Percentiles rank a stretch among this genome's conserved stretches.
phyloP scores from a whole-genome alignment of 768 basidiomycete genomes.

The Leccinum arenicola region DNA sequence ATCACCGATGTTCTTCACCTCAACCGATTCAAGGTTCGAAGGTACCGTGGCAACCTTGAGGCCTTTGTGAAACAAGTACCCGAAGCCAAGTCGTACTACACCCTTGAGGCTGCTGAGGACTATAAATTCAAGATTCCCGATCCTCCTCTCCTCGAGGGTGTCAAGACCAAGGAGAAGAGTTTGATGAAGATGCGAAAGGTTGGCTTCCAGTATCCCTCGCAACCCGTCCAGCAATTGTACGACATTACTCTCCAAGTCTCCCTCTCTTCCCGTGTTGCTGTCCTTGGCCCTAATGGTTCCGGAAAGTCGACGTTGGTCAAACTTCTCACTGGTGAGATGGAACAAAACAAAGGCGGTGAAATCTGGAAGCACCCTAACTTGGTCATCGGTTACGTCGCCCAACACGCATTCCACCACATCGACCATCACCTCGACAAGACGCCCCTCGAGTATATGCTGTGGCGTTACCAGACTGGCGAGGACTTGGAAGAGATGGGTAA shows the following conservation, averaged over 20 bases:
- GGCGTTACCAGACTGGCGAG: slow-evolving; percentile 99
- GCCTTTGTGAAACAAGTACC: slow-evolving; percentile 91
- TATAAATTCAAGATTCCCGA: slow-evolving; percentile 99
- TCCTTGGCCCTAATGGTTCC: slow-evolving; percentile 99
- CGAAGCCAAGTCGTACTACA: slow-evolving; percentile 98
- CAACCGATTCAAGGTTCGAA: slow-evolving; percentile 96
- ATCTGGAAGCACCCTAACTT: slow-evolving; percentile 99
- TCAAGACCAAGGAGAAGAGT: slow-evolving; percentile 99
- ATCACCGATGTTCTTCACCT: slow-evolving; percentile 97
- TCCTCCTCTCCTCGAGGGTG: slow-evolving; percentile 96
- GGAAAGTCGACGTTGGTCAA: slow-evolving; percentile 98
- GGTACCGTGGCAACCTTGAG: slow-evolving; percentile 95
- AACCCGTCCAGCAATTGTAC: slow-evolving; percentile 84
- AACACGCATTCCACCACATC: slow-evolving; percentile 99
- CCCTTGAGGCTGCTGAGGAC: slow-evolving; percentile 91
- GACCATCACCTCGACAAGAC: slow-evolving; percentile 99
- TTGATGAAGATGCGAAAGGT: slow-evolving; percentile 97
- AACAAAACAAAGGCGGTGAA: slow-evolving; percentile 94
- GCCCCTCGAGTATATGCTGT: slow-evolving; percentile 97
- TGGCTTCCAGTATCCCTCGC: slow-evolving; percentile 92
- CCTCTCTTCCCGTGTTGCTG: slow-evolving; percentile 95
- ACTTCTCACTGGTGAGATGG: slow-evolving; percentile 94
- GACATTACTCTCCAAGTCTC: slow-evolving; percentile 97
- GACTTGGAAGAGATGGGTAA: slow-evolving; percentile 96
- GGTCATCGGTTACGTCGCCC: slow-evolving; percentile 98